Evolutionary conservation across 2,329 filamentous ascomycete species (phyloP).

Genomic region (Paracamarosporium sp.): DNA sequence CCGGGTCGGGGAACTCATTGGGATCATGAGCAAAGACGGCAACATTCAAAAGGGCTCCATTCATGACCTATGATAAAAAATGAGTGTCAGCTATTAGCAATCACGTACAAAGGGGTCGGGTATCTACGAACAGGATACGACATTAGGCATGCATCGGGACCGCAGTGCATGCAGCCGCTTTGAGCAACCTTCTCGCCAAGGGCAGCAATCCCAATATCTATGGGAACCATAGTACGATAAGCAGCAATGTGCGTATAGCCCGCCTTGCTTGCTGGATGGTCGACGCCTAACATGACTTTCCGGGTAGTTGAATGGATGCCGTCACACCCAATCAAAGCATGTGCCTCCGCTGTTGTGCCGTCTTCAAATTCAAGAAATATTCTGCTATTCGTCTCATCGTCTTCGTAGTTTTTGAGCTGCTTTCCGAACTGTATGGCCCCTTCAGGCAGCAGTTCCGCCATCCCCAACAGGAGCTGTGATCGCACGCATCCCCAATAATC

Average conservation of each 20-base stretch:
- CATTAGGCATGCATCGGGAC: slow-evolving; percentile 18
- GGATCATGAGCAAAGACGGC: slow-evolving; percentile 21
- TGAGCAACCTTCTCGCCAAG: slow-evolving; percentile 30
- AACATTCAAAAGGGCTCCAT: slow-evolving; percentile 17
- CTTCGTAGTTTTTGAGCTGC: slow-evolving; percentile 6
- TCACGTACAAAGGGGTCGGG: too few species aligned
- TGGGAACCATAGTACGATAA: slow-evolving; percentile 27
- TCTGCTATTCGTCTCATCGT: neutral
- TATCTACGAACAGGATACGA: slow-evolving; percentile 25
- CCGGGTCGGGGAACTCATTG: slow-evolving; percentile 12
- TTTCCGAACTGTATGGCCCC: slow-evolving; percentile 13
- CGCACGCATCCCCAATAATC: slow-evolving; percentile 10
- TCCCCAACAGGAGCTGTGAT: slow-evolving; percentile 16
- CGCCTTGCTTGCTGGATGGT: slow-evolving; percentile 12
- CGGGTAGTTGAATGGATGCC: slow-evolving; percentile 46
- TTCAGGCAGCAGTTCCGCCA: slow-evolving; percentile 13
- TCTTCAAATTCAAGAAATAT: slow-evolving; percentile 43
- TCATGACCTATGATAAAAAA: too few species aligned
- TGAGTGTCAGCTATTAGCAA: too few species aligned
- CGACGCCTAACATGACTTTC: slow-evolving; percentile 3
- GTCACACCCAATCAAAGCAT: slow-evolving; percentile 54
- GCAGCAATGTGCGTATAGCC: slow-evolving; percentile 23
- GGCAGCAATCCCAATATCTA: slow-evolving; percentile 44
- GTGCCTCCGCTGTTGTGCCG: slow-evolving; percentile 30
- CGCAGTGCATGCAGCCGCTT: slow-evolving; percentile 24